Evolutionary conservation across 306 rosid species (phyloP), one percentile per base, ranked within the genome.

Genomic region (Malus orientalis): DNA sequence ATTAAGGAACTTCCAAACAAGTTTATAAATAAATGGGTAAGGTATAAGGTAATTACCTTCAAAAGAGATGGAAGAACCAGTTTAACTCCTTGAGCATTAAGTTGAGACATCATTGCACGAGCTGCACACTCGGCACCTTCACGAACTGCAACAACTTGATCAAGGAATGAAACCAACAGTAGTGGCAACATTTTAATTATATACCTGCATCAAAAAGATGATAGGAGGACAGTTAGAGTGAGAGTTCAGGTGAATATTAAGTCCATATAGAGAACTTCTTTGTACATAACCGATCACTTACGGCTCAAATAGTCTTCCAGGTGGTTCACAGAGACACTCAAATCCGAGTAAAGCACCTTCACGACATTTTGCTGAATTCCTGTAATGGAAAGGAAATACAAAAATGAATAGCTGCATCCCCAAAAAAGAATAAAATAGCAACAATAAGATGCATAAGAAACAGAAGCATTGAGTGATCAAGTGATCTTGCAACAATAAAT

Each of bases 51-150:
- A 83, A 74, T 14, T 80, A 95, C 98, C 97, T 95, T 92, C 75
- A 95, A 79, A 82, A 95, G 95, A 79, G 98, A 92, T 55, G 98
- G 98, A 75, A 95, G 97, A 76, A 95, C 98, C 88, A 95, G 97
- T 88, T 95, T 95, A 83, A 95, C 97, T 71, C 98, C 98, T 76
- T 92, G 97, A 72, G 96, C 96, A 74, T 84, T 92, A 86, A 95
- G 98, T 76, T 90, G 96, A 61, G 97, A 86, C 98, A 95, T 95
- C 98, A 92, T 92, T 82, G 98, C 95, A 63, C 98, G 97, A 67
- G 98, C 98, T 32, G 98, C 98, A 82, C 97, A 70, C 84, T 95
- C 97, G 61, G 98, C 92, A 83, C 92, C 97, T 29, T 95, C 98
- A 74, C 97, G 97, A 70, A 92, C 97, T 30, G 96, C 97, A 69